phyloP scores from a whole-genome alignment of 169 alveolate species.

The Eimeria acervulina region DNA sequence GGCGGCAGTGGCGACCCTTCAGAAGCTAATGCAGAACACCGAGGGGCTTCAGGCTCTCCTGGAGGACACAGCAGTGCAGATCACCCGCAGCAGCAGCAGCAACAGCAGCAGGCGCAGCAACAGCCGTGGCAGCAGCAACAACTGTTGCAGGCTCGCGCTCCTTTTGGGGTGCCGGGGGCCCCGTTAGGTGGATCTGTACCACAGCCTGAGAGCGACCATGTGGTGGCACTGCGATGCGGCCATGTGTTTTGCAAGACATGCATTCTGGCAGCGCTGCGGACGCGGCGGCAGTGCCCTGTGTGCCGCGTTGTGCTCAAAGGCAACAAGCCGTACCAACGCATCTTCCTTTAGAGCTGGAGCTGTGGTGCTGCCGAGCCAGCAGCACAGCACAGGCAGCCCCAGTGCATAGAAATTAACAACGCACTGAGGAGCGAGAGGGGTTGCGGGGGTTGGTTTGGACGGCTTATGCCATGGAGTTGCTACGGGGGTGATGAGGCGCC shows the following conservation, averaged over 20 bases:
- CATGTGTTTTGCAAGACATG: constrained; percentile 63
- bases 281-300: constrained; percentile 62
- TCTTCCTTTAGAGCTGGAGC: background rate
- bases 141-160: background rate
- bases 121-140: background rate
- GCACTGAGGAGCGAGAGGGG: background rate
- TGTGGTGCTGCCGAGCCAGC: background rate
- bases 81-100: background rate
- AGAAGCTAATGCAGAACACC: background rate
- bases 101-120: background rate
- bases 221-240: constrained; percentile 65
- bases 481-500: background rate
- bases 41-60: background rate
- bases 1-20: background rate
- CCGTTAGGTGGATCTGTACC: background rate
- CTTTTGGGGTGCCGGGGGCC: background rate
- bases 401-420: background rate
- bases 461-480: too few relatives aligned
- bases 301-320: constrained; percentile 49
- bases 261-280: constrained; percentile 37
- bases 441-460: too few relatives aligned
- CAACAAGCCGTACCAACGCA: constrained; percentile 56
- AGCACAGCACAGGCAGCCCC: background rate
- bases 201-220: constrained; percentile 30
- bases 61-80: background rate